Conservation (phyloP, 768 basidiomycete species). For the Rhodotorula paludigena region DNA sequence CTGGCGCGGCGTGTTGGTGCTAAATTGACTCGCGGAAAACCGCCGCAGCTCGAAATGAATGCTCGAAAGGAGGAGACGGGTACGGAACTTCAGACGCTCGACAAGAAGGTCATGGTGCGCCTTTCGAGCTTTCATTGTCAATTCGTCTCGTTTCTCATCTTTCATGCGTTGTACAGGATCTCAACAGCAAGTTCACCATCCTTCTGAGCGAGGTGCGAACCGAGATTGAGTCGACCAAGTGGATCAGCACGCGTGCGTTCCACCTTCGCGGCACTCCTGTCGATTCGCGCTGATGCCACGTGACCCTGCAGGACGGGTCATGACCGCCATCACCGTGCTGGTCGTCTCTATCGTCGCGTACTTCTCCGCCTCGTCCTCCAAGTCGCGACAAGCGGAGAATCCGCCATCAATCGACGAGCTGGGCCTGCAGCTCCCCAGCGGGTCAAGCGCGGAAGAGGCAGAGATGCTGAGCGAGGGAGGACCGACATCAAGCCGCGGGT, state of each 20-base stretch:
- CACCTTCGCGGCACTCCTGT: neutral
- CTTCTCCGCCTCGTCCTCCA: slow-evolving; percentile 10
- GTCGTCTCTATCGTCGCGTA: slow-evolving; percentile 30
- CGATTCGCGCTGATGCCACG: neutral
- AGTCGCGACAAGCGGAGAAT: neutral
- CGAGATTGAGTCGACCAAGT: slow-evolving; percentile 51
- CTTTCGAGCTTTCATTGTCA: neutral
- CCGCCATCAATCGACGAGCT: slow-evolving; percentile 31
- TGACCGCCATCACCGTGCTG: slow-evolving; percentile 29
- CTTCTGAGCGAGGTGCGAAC: slow-evolving; percentile 49
- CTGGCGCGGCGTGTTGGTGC: no score
- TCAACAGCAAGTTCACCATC: slow-evolving; percentile 52
- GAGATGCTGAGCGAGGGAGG: neutral
- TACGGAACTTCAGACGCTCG: slow-evolving; percentile 73
- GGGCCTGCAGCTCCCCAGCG: slow-evolving; percentile 16
- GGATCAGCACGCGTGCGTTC: slow-evolving; percentile 46
- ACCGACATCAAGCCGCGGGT: neutral
- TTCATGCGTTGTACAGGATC: no score
- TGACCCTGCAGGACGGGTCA: slow-evolving; percentile 24
- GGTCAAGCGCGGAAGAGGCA: neutral
- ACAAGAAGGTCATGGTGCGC: slow-evolving; percentile 62
- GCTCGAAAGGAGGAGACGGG: slow-evolving; percentile 86
- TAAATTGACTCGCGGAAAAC: neutral
- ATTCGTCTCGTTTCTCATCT: no score
- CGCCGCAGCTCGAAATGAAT: slow-evolving; percentile 86